Evolutionary conservation across 352 stramenopile species (phyloP), one percentile per base, ranked within the genome.

Genomic region (Phytopythium litorale): DNA sequence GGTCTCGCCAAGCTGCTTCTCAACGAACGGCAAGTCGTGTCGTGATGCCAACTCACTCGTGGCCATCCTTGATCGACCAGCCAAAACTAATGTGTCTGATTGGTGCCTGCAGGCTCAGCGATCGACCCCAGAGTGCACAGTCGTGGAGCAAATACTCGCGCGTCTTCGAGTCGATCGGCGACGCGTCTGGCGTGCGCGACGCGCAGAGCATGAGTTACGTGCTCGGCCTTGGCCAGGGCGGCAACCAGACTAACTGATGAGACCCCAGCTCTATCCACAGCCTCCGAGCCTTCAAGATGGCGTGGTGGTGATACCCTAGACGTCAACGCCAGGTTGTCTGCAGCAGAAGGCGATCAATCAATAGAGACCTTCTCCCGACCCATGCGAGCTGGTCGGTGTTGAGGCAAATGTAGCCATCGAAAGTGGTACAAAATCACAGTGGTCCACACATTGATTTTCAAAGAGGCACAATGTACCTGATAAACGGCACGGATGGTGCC

Each of bases 161-260:
- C 42, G 72, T 96, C 32, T 89, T 77, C 11, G 82, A 78, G 61
- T 81, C 78, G 12, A 76, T 87, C 52, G 81, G 85, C 38, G 87
- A 96, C 52, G 60, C 76, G 25, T 86, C 79, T 21, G 85, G 76
- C n/a, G 78, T 94, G 52, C 81, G 84, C 33, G 84, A 93, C 40
- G 87, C 87, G n/a, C 81, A 93, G 68, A 85, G 76, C 64, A 96
- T 96, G 84, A 94, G 87, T 71, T 96, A 94, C 71, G 87, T 94
- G 49, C 75, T 96, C 49, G 87, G 87, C 4, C 70, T 93, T 38
- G 84, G 84, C 9, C 84, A 91, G 66, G 81, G 83, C 43, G 84
- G 84, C 63, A 88, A 91, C 65, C 64, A 87, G 61, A 91, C 83
- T 48, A 84, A 89, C 64, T 90, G 35, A 88, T 64, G 42, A 13